Conservation (phyloP, 768 basidiomycete species). For the Gloeophyllum trabeum region DNA sequence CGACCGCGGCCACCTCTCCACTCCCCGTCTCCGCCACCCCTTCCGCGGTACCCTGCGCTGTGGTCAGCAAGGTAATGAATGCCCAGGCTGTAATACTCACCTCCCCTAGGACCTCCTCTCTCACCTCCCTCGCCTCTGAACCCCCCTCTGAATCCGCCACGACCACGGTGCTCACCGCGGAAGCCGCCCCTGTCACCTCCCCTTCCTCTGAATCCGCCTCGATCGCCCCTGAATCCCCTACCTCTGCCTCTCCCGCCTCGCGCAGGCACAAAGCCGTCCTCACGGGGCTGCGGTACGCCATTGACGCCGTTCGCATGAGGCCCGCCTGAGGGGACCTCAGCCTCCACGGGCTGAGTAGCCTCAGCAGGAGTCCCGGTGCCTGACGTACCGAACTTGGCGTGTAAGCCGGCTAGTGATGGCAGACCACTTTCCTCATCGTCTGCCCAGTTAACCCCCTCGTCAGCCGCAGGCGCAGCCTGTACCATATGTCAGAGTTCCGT, state of each 20-base stretch:
- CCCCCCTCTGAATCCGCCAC: constrained; percentile 13
- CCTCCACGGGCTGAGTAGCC: constrained; percentile 13
- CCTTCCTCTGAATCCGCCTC: constrained; percentile 15
- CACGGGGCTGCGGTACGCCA: constrained; percentile 28
- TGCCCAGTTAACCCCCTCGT: constrained; percentile 66
- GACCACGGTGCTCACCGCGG: constrained; percentile 3
- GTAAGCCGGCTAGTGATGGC: constrained; percentile 66
- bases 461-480: constrained; percentile 1
- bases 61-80: neutral
- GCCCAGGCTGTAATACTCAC: constrained; percentile 3
- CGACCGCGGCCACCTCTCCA: constrained; percentile 18
- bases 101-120: constrained; percentile 17
- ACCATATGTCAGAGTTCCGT: too few species aligned
- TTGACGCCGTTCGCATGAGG: constrained; percentile 13
- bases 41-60: constrained; percentile 8
- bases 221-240: constrained; percentile 27
- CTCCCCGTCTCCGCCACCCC: constrained; percentile 15
- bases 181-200: constrained; percentile 10
- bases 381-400: constrained; percentile 68
- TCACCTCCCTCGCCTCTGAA: constrained; percentile 17
- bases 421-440: constrained; percentile 69
- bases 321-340: constrained; percentile 12
- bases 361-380: constrained; percentile 30
- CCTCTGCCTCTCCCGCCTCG: constrained; percentile 26
- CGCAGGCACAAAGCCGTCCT: constrained; percentile 45